Evolutionary conservation across 2,329 filamentous ascomycete species (phyloP).

Genomic region (Neophaeococcomyces aloes): DNA sequence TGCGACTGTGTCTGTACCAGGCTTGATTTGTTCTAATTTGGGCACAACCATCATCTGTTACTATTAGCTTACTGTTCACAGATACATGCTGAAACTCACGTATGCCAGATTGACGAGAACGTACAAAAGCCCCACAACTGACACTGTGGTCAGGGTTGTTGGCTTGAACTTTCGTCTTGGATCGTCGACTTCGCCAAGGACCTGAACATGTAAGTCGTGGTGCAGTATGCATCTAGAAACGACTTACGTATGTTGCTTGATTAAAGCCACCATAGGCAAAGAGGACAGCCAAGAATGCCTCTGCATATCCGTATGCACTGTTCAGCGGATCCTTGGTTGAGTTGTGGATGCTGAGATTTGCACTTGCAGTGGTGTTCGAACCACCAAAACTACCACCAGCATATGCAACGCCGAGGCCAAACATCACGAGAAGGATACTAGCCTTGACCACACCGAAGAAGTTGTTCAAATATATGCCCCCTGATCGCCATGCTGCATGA

Average conservation of each 20-base stretch:
- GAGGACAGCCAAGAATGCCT: slow-evolving; percentile 12
- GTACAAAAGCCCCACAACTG: slow-evolving; percentile 28
- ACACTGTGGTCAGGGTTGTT: slow-evolving; percentile 28
- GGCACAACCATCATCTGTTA: slow-evolving; percentile 14
- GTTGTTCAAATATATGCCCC: slow-evolving; percentile 44
- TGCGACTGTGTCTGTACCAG: slow-evolving; percentile 12
- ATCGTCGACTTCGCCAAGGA: slow-evolving; percentile 32
- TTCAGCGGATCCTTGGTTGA: slow-evolving; percentile 14
- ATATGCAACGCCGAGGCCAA: slow-evolving; percentile 28
- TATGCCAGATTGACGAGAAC: slow-evolving; percentile 34
- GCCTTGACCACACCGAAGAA: slow-evolving; percentile 42
- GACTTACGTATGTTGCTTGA: slow-evolving; percentile 34
- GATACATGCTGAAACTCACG: slow-evolving; percentile 27
- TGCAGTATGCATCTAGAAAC: not conserved
- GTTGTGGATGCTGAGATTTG: slow-evolving; percentile 24
- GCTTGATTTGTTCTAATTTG: not conserved
- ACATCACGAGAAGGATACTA: slow-evolving; percentile 38
- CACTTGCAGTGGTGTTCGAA: slow-evolving; percentile 19
- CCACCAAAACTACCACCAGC: slow-evolving; percentile 18
- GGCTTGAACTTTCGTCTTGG: slow-evolving; percentile 31
- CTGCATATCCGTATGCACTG: slow-evolving; percentile 23
- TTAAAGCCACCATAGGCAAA: slow-evolving; percentile 34
- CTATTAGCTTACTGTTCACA: slow-evolving; percentile 1
- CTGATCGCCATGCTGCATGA: slow-evolving; percentile 39
- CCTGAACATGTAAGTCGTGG: slow-evolving; percentile 10